phyloP scores from a whole-genome alignment of 2,329 filamentous ascomycete species.

The Claviceps maximensis region DNA sequence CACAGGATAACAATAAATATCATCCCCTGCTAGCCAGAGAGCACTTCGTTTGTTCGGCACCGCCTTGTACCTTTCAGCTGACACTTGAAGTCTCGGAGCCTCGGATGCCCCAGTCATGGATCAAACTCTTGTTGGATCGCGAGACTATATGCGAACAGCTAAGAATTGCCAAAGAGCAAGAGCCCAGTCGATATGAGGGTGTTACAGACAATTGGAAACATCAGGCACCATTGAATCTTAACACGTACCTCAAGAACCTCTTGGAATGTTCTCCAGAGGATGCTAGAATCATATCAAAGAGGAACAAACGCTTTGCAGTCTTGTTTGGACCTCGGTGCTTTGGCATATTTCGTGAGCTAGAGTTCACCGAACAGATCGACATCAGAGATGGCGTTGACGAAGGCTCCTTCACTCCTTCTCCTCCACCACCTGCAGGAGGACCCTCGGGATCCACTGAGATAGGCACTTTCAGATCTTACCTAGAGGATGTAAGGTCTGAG shows the following conservation, averaged over 20 bases:
- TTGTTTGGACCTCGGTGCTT: slow-evolving; percentile 39
- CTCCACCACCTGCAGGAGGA: slow-evolving; percentile 19
- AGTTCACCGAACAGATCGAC: slow-evolving; percentile 30
- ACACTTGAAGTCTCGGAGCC: slow-evolving; percentile 36
- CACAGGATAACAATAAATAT: slow-evolving; percentile 19
- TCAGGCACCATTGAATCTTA: slow-evolving; percentile 31
- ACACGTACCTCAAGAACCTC: slow-evolving; percentile 38
- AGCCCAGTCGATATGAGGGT: slow-evolving; percentile 35
- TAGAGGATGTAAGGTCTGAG: slow-evolving; percentile 36
- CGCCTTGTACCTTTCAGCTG: slow-evolving; percentile 28
- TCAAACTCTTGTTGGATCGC: slow-evolving; percentile 31
- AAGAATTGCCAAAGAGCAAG: slow-evolving; percentile 24
- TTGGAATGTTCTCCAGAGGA: slow-evolving; percentile 24
- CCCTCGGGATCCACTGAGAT: slow-evolving; percentile 23
- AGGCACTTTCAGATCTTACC: slow-evolving; percentile 31
- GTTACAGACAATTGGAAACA: slow-evolving; percentile 26
- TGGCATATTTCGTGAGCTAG: slow-evolving; percentile 34
- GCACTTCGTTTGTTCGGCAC: slow-evolving; percentile 28
- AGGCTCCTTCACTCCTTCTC: slow-evolving; percentile 22
- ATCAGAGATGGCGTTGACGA: slow-evolving; percentile 27
- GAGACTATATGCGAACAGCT: slow-evolving; percentile 29
- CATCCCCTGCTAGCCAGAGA: slow-evolving; percentile 25
- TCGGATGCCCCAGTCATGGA: slow-evolving; percentile 29
- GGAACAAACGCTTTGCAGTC: slow-evolving; percentile 43
- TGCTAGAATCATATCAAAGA: slow-evolving; percentile 35